Evolutionary conservation across 306 rosid species (phyloP), one percentile per base, ranked within the genome.

Genomic region (Chamaecrista fasciculata): DNA sequence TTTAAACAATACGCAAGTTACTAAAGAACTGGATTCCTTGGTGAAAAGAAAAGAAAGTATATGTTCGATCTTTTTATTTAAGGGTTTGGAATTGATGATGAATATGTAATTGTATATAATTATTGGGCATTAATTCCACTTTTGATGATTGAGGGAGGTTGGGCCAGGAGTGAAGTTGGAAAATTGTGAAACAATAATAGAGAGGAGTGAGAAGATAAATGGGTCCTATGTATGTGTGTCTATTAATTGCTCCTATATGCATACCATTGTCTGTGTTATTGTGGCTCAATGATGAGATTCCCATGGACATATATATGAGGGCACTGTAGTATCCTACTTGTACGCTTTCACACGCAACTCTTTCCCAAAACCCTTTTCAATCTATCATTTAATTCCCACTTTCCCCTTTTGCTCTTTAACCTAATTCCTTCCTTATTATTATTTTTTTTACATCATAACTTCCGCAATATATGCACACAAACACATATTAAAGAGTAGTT

Each of bases 211-310:
- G 77, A 60, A 21, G 43, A 62, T 60, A 63, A 19, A 79, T 64
- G 81, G 78, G 79, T 14, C 69, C 75, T 59, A 20, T 67, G n/a
- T n/a, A n/a, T n/a, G n/a, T n/a, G n/a, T n/a, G n/a, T n/a, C n/a
- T n/a, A n/a, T n/a, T n/a, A n/a, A 19, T 44, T 49, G 25, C 51
- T 53, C 24, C 18, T 66, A 12, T 71, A 50, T 79, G 37, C 37
- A 39, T 25, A 66, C 53, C 31, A 72, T 63, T 74, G 72, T 71
- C 67, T 50, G 72, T 49, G 75, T 50, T 76, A 46, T 64, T 71
- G 78, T 78, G 64, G 63, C 62, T 73, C 78, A 80, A 80, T 86
- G 75, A 86, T 86, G 80, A 86, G 74, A 70, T 80, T 70, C 84
- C 80, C 74, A 50, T 57, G 44, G n/a, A n/a, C n/a, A n/a, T 77